These are phyloP conservation scores for Tardiomyces digboiensis DNA, from an alignment of 1,139 yeast species.

Conservation along the genomic window DNA sequence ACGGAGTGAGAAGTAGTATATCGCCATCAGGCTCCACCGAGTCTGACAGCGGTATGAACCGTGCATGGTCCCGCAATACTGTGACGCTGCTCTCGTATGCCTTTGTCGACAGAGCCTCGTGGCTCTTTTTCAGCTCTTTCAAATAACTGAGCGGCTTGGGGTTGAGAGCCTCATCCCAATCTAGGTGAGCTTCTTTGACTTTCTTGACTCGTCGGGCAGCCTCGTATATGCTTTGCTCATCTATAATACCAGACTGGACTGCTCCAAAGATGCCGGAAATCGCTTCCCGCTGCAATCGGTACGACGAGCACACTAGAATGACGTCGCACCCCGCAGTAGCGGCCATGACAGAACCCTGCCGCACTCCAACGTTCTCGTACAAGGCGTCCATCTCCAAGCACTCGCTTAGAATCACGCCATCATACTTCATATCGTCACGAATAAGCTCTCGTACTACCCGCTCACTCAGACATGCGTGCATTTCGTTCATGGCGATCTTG, in stretches of 20 bases:
- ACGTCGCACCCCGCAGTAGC: constrained; percentile 59
- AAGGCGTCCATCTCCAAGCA: constrained; percentile 60
- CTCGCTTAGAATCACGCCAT: constrained; percentile 55
- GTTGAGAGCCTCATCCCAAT: constrained; percentile 40
- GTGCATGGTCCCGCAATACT: constrained; percentile 45
- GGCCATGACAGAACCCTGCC: constrained; percentile 58
- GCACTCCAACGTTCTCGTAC: constrained; percentile 52
- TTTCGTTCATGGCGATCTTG: constrained; percentile 48
- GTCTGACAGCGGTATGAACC: constrained; percentile 42
- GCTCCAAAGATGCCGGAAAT: constrained; percentile 47
- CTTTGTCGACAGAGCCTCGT: constrained; percentile 34
- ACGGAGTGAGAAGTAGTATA: constrained; percentile 44
- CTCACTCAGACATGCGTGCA: constrained; percentile 56
- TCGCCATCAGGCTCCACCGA: constrained; percentile 28
- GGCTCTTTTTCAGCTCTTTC: constrained; percentile 32
- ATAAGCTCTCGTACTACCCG: constrained; percentile 44
- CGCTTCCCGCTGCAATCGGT: constrained; percentile 50
- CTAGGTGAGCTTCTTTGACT: constrained; percentile 36
- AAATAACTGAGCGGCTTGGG: constrained; percentile 23
- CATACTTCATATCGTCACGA: constrained; percentile 43
- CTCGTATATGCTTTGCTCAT: constrained; percentile 35
- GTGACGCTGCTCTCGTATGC: constrained; percentile 51
- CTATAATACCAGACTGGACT: constrained; percentile 42
- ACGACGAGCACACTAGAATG: constrained; percentile 53
- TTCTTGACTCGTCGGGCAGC: constrained; percentile 37